Conservation (phyloP, 1,139 yeast genomes). For the Taiozyma sp. region DNA sequence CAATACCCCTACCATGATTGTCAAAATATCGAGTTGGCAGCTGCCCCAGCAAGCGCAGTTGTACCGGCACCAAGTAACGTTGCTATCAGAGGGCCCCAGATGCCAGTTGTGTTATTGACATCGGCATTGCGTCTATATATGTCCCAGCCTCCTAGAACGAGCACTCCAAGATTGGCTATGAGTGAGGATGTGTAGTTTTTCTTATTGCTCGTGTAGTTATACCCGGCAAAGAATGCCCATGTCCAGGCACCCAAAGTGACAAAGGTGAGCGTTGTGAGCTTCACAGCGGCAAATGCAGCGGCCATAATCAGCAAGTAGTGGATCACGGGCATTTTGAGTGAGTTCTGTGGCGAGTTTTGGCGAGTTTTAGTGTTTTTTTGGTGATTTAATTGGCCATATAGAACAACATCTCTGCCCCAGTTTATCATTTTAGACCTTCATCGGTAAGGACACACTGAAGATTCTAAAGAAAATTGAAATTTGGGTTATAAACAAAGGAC, state of each 20-base stretch:
- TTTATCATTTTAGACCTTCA: too few relatives aligned
- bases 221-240: background rate
- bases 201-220: background rate
- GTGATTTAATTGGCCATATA: too few relatives aligned
- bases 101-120: background rate
- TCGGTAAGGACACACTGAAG: background rate
- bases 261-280: background rate
- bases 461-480: too few relatives aligned
- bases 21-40: background rate
- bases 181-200: background rate
- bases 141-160: background rate
- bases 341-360: too few relatives aligned
- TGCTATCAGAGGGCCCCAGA: background rate
- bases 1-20: too few relatives aligned
- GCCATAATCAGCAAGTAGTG: background rate
- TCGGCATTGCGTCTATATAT: background rate
- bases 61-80: background rate
- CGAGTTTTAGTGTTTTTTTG: too few relatives aligned
- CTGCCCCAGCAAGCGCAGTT: background rate
- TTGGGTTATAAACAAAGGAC: too few relatives aligned
- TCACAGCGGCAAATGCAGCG: background rate
- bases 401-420: background rate
- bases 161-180: background rate
- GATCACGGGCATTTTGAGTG: background rate
- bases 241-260: background rate